phyloP scores from a whole-genome alignment of 192 early-diverging fungal species.

The Chytriomyces hyalinus region DNA sequence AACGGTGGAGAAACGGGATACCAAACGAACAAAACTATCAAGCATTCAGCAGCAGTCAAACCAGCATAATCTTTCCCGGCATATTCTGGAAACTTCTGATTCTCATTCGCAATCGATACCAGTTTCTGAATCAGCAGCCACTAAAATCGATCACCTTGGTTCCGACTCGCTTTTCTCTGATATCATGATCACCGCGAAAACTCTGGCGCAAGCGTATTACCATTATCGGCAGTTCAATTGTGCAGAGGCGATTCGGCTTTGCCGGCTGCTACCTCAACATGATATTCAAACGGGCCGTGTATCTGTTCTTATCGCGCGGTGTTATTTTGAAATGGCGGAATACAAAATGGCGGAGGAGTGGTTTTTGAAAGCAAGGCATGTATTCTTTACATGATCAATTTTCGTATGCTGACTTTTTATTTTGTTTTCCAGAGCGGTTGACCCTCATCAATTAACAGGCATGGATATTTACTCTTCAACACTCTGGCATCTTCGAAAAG shows the following conservation, averaged over 20 bases:
- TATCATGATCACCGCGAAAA: neutral
- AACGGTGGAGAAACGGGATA: constrained; percentile 21
- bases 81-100: neutral
- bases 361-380: constrained; percentile 30
- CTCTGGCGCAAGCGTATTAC: constrained; percentile 35
- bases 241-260: constrained; percentile 25
- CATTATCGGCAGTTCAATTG: constrained; percentile 27
- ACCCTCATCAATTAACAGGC: constrained; percentile 73
- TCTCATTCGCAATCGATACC: neutral
- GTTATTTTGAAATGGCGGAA: constrained; percentile 36
- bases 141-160: too few species aligned
- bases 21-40: constrained; percentile 24
- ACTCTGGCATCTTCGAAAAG: constrained; percentile 83
- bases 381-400: constrained; percentile 5
- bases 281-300: constrained; percentile 39
- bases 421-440: constrained; percentile 52
- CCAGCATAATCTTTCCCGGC: neutral
- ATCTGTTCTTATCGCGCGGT: constrained; percentile 19
- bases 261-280: constrained; percentile 9
- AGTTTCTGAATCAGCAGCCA: too few species aligned
- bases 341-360: constrained; percentile 27
- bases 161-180: too few species aligned
- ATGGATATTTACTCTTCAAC: constrained; percentile 87
- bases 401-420: neutral
- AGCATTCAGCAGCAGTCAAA: neutral